These are phyloP conservation scores for Cinchona pubescens DNA, from an alignment of 257 asterid genomes.

Conservation along the genomic window DNA sequence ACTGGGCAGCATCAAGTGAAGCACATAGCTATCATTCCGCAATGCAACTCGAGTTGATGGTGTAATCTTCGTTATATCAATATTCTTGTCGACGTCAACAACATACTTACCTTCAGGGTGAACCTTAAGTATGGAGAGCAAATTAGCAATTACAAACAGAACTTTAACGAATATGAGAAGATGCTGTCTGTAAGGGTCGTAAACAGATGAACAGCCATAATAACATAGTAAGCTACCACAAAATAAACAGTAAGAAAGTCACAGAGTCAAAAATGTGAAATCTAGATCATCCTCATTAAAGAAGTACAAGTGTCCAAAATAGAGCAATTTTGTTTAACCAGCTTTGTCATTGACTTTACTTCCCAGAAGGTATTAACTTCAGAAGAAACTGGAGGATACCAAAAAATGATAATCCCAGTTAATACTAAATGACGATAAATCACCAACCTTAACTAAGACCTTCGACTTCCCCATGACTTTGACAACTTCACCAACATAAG, in stretches of 20 bases:
- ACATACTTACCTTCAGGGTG: constrained; percentile 91
- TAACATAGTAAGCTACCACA: neutral
- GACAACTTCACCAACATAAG: constrained; percentile 96
- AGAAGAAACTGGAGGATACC: neutral
- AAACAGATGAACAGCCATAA: neutral
- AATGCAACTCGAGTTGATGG: constrained; percentile 96
- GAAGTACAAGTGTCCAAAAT: too few species aligned
- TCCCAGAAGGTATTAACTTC: neutral
- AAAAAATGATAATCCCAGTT: neutral
- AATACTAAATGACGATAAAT: neutral
- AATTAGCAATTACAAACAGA: neutral
- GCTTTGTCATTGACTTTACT: neutral
- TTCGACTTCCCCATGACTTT: constrained; percentile 97
- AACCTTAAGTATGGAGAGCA: constrained; percentile 41
- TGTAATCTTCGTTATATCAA: constrained; percentile 84
- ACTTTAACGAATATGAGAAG: neutral
- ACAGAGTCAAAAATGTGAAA: neutral
- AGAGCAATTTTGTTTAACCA: too few species aligned
- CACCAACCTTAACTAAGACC: constrained; percentile 85
- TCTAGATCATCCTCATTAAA: neutral
- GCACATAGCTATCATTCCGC: constrained; percentile 92
- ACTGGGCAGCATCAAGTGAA: constrained; percentile 86
- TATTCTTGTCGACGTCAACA: constrained; percentile 84
- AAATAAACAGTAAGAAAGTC: neutral
- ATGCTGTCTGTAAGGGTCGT: neutral